A percentile compares a stretch with the other conserved stretches of the same genome.
phyloP scores from a whole-genome alignment of 345 rosid species.

The Triadica sebifera region DNA sequence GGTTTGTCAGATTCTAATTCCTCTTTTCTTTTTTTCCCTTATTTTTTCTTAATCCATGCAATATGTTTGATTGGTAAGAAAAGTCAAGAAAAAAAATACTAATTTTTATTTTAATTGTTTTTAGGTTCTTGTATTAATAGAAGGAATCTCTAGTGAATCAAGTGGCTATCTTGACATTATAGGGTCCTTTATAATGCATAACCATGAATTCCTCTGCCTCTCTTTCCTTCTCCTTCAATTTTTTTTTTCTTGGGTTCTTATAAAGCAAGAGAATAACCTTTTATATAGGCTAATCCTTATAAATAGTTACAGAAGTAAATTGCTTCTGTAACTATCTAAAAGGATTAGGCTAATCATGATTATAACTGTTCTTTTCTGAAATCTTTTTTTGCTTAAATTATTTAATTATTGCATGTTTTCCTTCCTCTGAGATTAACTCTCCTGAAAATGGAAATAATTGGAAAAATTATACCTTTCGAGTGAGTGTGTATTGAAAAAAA shows the following conservation, averaged over 20 bases:
- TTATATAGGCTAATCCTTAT: no score
- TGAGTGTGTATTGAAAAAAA: background rate
- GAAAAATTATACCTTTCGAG: background rate
- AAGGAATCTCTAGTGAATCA: no score
- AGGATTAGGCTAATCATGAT: background rate
- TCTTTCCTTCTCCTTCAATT: background rate
- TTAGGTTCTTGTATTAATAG: background rate
- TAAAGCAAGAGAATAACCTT: no score
- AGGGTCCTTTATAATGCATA: no score
- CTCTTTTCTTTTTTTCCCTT: background rate
- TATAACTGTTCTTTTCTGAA: background rate
- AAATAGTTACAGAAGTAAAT: no score
- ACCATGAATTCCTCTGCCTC: no score
- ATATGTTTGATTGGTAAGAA: background rate
- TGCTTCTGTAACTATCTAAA: background rate
- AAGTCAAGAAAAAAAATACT: background rate
- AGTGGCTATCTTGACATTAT: no score
- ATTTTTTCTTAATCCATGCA: background rate
- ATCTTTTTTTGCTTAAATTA: background rate
- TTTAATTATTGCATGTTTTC: background rate
- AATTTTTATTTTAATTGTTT: background rate
- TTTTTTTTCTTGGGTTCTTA: no score
- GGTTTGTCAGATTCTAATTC: constrained; percentile 27
- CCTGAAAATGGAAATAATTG: background rate
- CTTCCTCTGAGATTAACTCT: background rate